phyloP scores from a whole-genome alignment of 2,329 filamentous ascomycete species.

The Epichloe glyceriae region DNA sequence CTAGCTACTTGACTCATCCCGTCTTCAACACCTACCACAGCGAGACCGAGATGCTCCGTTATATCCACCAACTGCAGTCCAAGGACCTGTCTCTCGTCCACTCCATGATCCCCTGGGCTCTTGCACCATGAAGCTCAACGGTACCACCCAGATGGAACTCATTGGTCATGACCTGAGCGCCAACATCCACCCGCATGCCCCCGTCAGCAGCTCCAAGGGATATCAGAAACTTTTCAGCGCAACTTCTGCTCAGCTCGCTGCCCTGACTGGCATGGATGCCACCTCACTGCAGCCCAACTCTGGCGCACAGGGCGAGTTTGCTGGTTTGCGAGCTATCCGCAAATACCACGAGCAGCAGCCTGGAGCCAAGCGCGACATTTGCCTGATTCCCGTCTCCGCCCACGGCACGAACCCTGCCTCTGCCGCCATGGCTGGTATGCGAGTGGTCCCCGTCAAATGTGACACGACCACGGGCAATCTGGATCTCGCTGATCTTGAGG shows the following conservation, averaged over 20 bases:
- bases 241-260: slow-evolving; percentile 61
- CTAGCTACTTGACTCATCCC: slow-evolving; percentile 70
- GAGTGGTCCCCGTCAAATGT: slow-evolving; percentile 85
- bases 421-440: slow-evolving; percentile 91
- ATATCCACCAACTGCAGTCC: slow-evolving; percentile 85
- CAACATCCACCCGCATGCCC: slow-evolving; percentile 70
- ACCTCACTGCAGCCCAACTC: slow-evolving; percentile 91
- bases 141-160: slow-evolving; percentile 83
- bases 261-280: slow-evolving; percentile 82
- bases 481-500: slow-evolving; percentile 71
- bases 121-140: slow-evolving; percentile 97
- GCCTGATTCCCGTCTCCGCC: slow-evolving; percentile 86
- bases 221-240: slow-evolving; percentile 59
- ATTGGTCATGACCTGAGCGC: slow-evolving; percentile 66
- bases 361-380: slow-evolving; percentile 69
- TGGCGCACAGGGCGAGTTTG: slow-evolving; percentile 89
- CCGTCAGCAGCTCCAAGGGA: slow-evolving; percentile 47
- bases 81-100: slow-evolving; percentile 90
- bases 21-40: slow-evolving; percentile 94
- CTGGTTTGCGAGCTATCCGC: slow-evolving; percentile 76
- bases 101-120: slow-evolving; percentile 95
- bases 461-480: slow-evolving; percentile 78
- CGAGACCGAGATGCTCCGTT: slow-evolving; percentile 85
- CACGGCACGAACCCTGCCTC: slow-evolving; percentile 95
- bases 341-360: slow-evolving; percentile 63